Percentiles rank a stretch among this genome's conserved stretches.
phyloP scores from a whole-genome alignment of 192 early-diverging fungal species.

The Entomortierella chlamydospora region DNA sequence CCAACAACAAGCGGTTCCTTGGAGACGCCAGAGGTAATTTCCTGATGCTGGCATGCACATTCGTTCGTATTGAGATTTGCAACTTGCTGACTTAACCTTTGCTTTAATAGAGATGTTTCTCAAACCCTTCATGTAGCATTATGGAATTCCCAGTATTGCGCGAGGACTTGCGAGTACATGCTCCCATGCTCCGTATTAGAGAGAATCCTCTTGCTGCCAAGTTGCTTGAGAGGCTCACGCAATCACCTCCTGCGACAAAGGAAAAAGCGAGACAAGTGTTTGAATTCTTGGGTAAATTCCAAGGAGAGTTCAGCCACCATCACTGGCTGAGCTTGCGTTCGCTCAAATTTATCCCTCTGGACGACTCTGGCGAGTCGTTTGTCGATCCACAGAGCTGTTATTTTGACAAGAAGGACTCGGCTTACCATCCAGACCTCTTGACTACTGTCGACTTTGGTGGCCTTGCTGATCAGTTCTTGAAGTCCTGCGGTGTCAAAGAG shows the following conservation, averaged over 20 bases:
- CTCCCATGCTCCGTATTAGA: slow-evolving; percentile 73
- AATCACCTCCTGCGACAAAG: slow-evolving; percentile 32
- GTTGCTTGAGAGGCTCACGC: slow-evolving; percentile 54
- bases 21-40: slow-evolving; percentile 57
- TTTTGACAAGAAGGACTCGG: slow-evolving; percentile 62
- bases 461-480: slow-evolving; percentile 80
- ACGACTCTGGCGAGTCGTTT: slow-evolving; percentile 43
- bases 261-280: slow-evolving; percentile 68
- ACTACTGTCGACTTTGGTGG: slow-evolving; percentile 77
- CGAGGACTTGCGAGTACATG: slow-evolving; percentile 58
- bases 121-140: slow-evolving; percentile 66
- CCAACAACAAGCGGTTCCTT: slow-evolving; percentile 62
- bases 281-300: slow-evolving; percentile 73
- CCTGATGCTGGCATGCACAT: background rate
- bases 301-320: slow-evolving; percentile 63
- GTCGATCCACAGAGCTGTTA: slow-evolving; percentile 63
- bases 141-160: slow-evolving; percentile 77
- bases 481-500: slow-evolving; percentile 85
- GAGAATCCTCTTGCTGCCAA: slow-evolving; percentile 64
- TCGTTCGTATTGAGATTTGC: background rate
- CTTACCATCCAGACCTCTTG: slow-evolving; percentile 65
- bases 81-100: background rate
- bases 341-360: slow-evolving; percentile 74
- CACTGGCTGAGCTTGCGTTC: slow-evolving; percentile 68
- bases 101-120: slow-evolving; percentile 65